phyloP scores from a whole-genome alignment of 108 stramenopile genomes.

The Cylindrotheca fusiformis region DNA sequence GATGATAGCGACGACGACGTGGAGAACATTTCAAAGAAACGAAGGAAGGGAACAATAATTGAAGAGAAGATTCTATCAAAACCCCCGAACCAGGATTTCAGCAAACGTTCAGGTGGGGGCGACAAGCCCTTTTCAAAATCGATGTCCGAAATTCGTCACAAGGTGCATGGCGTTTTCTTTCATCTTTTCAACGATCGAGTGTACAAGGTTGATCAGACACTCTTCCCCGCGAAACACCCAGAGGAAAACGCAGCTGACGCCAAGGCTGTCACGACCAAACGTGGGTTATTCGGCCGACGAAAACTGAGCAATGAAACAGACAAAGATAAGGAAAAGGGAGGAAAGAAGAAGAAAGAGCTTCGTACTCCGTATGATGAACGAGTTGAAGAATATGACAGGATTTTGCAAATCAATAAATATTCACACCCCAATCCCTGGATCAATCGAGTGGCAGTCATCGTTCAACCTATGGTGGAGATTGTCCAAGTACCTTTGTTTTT shows the following conservation, averaged over 20 bases:
- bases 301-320: slow-evolving; percentile 14
- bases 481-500: slow-evolving; percentile 28
- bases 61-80: slow-evolving; percentile 29
- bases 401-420: slow-evolving; percentile 36
- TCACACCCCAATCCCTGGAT: slow-evolving; percentile 53
- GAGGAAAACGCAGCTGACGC: slow-evolving; percentile 10
- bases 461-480: slow-evolving; percentile 40
- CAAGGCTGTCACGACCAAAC: slow-evolving; percentile 17
- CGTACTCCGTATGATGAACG: slow-evolving; percentile 27
- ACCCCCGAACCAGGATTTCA: slow-evolving; percentile 29
- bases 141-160: slow-evolving; percentile 16
- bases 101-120: background rate
- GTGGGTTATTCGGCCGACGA: slow-evolving; percentile 9
- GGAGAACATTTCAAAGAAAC: slow-evolving; percentile 20
- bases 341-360: slow-evolving; percentile 23
- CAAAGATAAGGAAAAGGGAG: slow-evolving; percentile 25
- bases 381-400: slow-evolving; percentile 37
- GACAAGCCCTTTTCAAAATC: slow-evolving; percentile 20
- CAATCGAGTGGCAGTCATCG: slow-evolving; percentile 34
- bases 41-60: slow-evolving; percentile 17
- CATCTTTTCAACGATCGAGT: slow-evolving; percentile 46
- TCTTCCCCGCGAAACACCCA: slow-evolving; percentile 13
- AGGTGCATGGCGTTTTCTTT: slow-evolving; percentile 32
- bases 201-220: slow-evolving; percentile 31
- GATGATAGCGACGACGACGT: slow-evolving; percentile 46